Evolutionary conservation across 441 rosid species (phyloP), one percentile per base, ranked within the genome.

Genomic region (Eutrema salsugineum): DNA sequence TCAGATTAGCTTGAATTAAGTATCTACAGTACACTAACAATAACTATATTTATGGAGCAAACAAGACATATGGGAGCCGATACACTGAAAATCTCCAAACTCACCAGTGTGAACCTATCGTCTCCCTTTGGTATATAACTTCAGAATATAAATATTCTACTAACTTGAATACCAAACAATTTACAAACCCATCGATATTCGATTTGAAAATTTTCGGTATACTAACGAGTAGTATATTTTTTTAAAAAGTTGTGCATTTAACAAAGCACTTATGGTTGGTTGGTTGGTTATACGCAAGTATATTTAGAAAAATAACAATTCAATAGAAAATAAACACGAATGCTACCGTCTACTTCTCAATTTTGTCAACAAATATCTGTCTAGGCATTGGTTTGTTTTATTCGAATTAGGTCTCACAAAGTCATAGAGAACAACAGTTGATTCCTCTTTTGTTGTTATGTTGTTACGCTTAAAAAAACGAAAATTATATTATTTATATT

Each of bases 371-470:
- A n/a, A n/a, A n/a, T n/a, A n/a, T n/a, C n/a, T n/a, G n/a, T 36
- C 12, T 16, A 36, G 48, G 11, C 15, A 59, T 1, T 24, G 1
- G 38, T 70, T 68, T 59, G 57, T 69, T 59, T 38, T 38, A 49
- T 59, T 49, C 22, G 59, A 42, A 42, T n/a, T n/a, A 70, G 74
- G 67, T 70, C 42, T 8, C 7, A 69, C 11, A 69, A 36, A 49
- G 49, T 69, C 59, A 47, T 47, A 11, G 10, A 54, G 17, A 47
- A 46, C 28, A 68, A n/a, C n/a, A n/a, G 19, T 43, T 8, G 63
- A 50, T 38, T 17, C 39, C 38, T 39, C 3, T 6, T 70, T 63
- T 63, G 56, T 47, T 63, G 56, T 17, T 32, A n/a, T n/a, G n/a
- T 63, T 32, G 51, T 15, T 24, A 8, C 27, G 22, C 11, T 36